Base-by-base conservation (phyloP, 2,329 filamentous ascomycete genomes). In the Neonectria punicea region DNA sequence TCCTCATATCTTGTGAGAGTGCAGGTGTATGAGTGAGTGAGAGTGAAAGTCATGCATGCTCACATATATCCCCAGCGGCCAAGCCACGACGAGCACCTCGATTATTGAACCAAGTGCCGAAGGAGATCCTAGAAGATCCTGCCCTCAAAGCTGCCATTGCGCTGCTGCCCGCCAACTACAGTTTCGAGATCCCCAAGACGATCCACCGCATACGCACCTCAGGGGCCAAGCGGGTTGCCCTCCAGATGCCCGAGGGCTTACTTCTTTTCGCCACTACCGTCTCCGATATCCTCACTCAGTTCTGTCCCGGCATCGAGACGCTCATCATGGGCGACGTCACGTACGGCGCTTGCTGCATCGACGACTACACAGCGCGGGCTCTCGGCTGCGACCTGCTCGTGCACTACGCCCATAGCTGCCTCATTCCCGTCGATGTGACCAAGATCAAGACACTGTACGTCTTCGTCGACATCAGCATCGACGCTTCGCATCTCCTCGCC, bases 321-420 rank as follows among this genome's bases (percentile, higher is more conserved):
- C 85, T 98, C 58, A 99, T 99, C 79, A 99, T 99, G 96, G 96
- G 96, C 66, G 96, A 99, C 78, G 96, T 99, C 47, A 99, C 96
- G 1, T 99, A 99, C 78, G 96, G 96, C 68, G 96, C 96, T 22
- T 99, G 96, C 83, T 99, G 96, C 77, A 98, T 99, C 73, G 96
- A 99, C 78, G 96, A 99, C 81, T 99, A 97, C 81, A 99, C 96
- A 0, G 97, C 96, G 1, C 86, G 95, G 49, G 96, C 97, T 1
- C 86, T 99, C 22, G 96, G 94, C 2, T 99, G 96, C 78, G 96
- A 99, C 73, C 84, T 99, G 7, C 85, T 99, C 10, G 93, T 99
- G 1, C 96, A 99, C 81, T 99, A 99, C 77, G 96, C 96, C 1
- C 96, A 99, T 81, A 97, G 93, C 77, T 99, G 96, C 74, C 85